A percentile compares a stretch with the other conserved stretches of the same genome.
phyloP scores from a whole-genome alignment of 805 yeast genomes.

The Scheffersomyces coipomensis region DNA sequence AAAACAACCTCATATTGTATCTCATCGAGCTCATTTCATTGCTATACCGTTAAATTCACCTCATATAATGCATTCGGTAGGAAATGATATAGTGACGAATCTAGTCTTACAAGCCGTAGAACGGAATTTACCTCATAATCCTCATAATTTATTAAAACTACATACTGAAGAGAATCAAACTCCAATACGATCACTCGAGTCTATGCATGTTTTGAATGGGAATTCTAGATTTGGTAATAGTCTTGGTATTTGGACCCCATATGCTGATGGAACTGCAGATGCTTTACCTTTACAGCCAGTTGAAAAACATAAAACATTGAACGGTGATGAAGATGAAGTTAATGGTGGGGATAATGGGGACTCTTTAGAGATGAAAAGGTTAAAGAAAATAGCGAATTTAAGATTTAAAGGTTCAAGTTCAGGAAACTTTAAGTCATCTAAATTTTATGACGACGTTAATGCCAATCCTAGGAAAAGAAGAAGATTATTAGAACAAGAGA shows the following conservation, averaged over 20 bases:
- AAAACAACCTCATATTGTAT: conserved; percentile 41
- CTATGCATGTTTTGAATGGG: conserved; percentile 60
- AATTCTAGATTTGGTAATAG: conserved; percentile 60
- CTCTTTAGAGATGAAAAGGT: conserved; percentile 10
- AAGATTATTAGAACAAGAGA: conserved; percentile 9
- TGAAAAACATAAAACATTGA: conserved; percentile 39
- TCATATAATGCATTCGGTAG: conserved; percentile 56
- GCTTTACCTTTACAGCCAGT: conserved; percentile 56
- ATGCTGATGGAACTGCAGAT: conserved; percentile 68
- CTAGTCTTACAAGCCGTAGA: conserved; percentile 63
- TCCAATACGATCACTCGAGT: conserved; percentile 45
- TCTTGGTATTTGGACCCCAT: conserved; percentile 70
- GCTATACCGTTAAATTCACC: conserved; percentile 70
- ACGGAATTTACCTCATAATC: conserved; percentile 46
- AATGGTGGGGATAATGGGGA: conserved; percentile 7
- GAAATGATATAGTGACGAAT: conserved; percentile 41
- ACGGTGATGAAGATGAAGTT: conserved; percentile 4
- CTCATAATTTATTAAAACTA: conserved; percentile 39
- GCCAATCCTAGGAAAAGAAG: background rate
- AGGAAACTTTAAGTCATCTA: conserved; percentile 32
- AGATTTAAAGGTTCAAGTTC: conserved; percentile 59
- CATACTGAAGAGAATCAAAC: conserved; percentile 34
- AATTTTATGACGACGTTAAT: conserved; percentile 37
- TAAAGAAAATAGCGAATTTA: conserved; percentile 48
- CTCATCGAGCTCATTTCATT: conserved; percentile 62